Evolutionary conservation across 176 grass and related monocot genomes (phyloP), one percentile per base, ranked within the genome.

Genomic region (Oropetium thomaeum): DNA sequence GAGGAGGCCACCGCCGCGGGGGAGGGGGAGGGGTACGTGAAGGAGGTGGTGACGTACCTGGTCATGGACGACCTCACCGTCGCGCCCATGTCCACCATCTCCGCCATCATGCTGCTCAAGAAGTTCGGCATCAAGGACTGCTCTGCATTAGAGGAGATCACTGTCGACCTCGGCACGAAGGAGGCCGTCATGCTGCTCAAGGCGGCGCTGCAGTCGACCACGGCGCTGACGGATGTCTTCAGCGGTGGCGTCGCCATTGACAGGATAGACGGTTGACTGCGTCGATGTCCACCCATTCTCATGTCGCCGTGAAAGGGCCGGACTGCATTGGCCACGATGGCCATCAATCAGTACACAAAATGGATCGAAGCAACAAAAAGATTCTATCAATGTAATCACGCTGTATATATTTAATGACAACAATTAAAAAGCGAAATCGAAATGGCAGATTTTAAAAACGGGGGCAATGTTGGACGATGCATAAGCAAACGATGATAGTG

Each of bases 51-150:
- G 52, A 90, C 51, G 29, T 96, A 92, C 71, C 70, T 81, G 13
- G 69, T 96, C 52, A 96, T 92, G 92, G 89, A 96, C 67, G 77
- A 92, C 70, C 78, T 89, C 22, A 73, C 81, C 4, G 35, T 89
- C 8, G n/a, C 11, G 62, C 89, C 92, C 61, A 85, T 92, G 86
- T 92, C 92, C 35, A 92, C 80, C 49, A 87, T 87, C 74, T 87
- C 92, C 32, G 75, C 73, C 69, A 77, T 92, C 53, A 80, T 69
- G 71, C 81, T 96, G 51, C 78, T 96, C 28, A 89, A 87, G 61
- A 92, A 87, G 65, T 92, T 89, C 39, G 23, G 67, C 13, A 42
- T 92, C 30, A 87, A 76, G 43, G 83, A 92, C 53, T 77, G 88
- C 62, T 65, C 76, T 26, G 19, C 68, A 1, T 1, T 96, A n/a